These are phyloP conservation scores for Furcasterigmium furcatum DNA, from an alignment of 2,329 filamentous ascomycete genomes.

Conservation along the genomic window DNA sequence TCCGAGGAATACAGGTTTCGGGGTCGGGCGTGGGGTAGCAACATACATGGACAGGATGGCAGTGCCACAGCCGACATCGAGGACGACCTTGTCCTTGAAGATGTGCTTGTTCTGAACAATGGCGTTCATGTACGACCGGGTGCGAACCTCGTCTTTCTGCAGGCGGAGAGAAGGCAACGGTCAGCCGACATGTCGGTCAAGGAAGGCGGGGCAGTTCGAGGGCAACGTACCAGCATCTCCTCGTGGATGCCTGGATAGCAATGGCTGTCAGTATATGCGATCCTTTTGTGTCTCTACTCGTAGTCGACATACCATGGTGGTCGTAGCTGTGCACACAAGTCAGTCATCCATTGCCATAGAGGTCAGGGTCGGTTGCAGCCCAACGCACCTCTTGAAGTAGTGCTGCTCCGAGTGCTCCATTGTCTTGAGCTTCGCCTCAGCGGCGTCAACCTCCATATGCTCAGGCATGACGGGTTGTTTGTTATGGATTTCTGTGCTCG, in stretches of 20 bases:
- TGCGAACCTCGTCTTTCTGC: constrained; percentile 98
- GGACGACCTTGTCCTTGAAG: constrained; percentile 78
- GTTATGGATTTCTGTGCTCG: too few relatives aligned
- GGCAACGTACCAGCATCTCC: constrained; percentile 79
- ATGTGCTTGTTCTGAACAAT: constrained; percentile 97
- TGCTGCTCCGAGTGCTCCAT: constrained; percentile 96
- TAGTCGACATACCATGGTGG: constrained; percentile 72
- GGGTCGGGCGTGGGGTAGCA: background rate
- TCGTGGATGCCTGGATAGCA: constrained; percentile 78
- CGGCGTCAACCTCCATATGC: constrained; percentile 57
- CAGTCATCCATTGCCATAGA: constrained; percentile 6
- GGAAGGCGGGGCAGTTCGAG: background rate
- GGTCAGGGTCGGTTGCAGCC: background rate
- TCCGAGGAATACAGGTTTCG: too few relatives aligned
- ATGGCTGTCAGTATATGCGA: constrained; percentile 6
- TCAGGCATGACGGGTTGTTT: constrained; percentile 16
- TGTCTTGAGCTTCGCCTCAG: constrained; percentile 61
- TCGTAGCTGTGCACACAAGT: constrained; percentile 68
- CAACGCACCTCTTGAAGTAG: constrained; percentile 89
- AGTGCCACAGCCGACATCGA: constrained; percentile 96
- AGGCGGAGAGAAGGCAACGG: constrained; percentile 6
- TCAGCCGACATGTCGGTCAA: background rate
- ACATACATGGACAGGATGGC: constrained; percentile 96
- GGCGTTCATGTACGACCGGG: constrained; percentile 92
- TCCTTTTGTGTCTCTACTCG: background rate